phyloP scores from a whole-genome alignment of 2,329 filamentous ascomycete species.

The Aspergillus puulaauensis region DNA sequence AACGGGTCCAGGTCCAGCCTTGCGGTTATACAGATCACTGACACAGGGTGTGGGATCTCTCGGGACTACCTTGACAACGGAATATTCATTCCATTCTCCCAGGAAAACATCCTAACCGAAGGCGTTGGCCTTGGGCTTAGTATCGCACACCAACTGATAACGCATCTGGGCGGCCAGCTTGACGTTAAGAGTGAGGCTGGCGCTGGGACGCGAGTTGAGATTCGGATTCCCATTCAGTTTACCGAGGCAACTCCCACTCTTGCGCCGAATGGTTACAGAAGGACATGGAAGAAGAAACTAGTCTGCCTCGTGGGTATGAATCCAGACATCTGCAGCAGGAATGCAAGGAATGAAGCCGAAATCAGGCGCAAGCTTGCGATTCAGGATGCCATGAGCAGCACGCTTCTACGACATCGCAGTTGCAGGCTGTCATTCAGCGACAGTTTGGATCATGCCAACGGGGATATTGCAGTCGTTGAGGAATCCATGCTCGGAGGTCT shows the following conservation, averaged over 20 bases:
- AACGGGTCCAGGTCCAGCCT: constrained; percentile 12
- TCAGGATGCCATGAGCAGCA: constrained; percentile 24
- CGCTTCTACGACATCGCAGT: constrained; percentile 21
- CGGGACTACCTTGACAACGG: constrained; percentile 58
- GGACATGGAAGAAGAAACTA: constrained; percentile 3
- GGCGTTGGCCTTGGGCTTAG: constrained; percentile 65
- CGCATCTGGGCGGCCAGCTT: constrained; percentile 57
- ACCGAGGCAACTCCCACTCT: neutral
- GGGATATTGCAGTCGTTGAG: constrained; percentile 31
- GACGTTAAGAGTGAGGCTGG: constrained; percentile 49
- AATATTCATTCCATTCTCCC: constrained; percentile 62
- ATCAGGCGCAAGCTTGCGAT: constrained; percentile 30
- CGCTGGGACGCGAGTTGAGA: constrained; percentile 29
- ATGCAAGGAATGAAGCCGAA: constrained; percentile 23
- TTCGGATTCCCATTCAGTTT: constrained; percentile 26
- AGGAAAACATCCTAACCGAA: constrained; percentile 58
- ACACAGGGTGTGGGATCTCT: constrained; percentile 65
- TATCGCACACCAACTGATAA: constrained; percentile 59
- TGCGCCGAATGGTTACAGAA: too few relatives aligned
- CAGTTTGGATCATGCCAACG: constrained; percentile 19
- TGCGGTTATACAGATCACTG: constrained; percentile 49
- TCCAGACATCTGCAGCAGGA: constrained; percentile 22
- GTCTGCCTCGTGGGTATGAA: constrained; percentile 31
- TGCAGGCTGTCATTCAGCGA: constrained; percentile 28
- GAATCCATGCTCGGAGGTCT: constrained; percentile 22